These are phyloP conservation scores for Panaeolus cyanescens DNA, from an alignment of 768 basidiomycete species.

Conservation along the genomic window DNA sequence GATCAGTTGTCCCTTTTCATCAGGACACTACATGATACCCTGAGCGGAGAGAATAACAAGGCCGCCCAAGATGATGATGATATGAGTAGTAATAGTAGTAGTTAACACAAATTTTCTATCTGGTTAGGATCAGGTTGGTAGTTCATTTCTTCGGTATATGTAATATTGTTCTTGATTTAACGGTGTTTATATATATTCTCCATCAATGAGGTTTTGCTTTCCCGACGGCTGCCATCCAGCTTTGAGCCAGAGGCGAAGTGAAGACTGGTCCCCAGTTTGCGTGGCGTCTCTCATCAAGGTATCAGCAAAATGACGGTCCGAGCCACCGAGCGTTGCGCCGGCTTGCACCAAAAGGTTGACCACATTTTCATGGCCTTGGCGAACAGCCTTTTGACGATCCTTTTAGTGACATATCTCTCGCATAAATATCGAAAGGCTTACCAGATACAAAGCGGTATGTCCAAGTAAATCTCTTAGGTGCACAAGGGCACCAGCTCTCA, in stretches of 20 bases:
- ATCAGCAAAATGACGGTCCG: conserved; percentile 62
- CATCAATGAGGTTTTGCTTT: background rate
- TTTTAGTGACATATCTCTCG: conserved; percentile 5
- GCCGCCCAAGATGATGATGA: conserved; percentile 29
- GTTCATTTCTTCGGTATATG: conserved; percentile 4
- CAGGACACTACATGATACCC: conserved; percentile 55
- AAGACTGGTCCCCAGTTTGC: conserved; percentile 41
- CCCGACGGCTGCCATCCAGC: conserved; percentile 39
- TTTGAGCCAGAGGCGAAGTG: conserved; percentile 57
- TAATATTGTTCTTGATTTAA: background rate
- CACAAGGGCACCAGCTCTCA: conserved; percentile 78
- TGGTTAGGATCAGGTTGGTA: background rate
- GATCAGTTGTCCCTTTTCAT: conserved; percentile 71
- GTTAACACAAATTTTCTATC: too few species aligned
- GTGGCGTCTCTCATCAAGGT: conserved; percentile 41
- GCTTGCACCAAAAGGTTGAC: conserved; percentile 70
- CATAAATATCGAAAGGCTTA: conserved; percentile 33
- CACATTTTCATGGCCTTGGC: conserved; percentile 62
- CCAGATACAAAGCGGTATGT: conserved; percentile 85
- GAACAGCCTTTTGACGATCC: conserved; percentile 57
- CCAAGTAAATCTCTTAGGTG: conserved; percentile 80
- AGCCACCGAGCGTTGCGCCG: conserved; percentile 73
- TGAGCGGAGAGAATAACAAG: conserved; percentile 39
- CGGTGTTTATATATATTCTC: too few species aligned
- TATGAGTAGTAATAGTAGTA: too few species aligned